Conservation (phyloP, 1,284 basidiomycete genomes). For the Vanrija pseudolonga region DNA sequence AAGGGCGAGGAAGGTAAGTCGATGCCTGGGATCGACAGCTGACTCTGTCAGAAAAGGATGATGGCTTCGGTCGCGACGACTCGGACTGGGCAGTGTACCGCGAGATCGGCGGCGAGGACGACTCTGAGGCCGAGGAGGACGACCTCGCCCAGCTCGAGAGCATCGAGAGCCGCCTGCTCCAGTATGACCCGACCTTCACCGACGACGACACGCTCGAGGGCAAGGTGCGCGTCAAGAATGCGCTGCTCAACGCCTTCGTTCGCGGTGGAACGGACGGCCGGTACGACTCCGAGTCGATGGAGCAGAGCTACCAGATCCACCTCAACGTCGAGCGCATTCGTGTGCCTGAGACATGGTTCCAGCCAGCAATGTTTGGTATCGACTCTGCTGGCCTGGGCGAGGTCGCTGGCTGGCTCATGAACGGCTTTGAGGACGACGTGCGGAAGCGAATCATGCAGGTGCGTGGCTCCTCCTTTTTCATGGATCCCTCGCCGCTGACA, state of each 20-base stretch:
- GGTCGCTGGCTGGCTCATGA: slow-evolving; percentile 78
- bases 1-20: slow-evolving; percentile 67
- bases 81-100: slow-evolving; percentile 98
- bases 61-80: slow-evolving; percentile 91
- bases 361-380: slow-evolving; percentile 87
- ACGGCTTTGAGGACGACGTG: slow-evolving; percentile 68
- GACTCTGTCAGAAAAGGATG: slow-evolving; percentile 58
- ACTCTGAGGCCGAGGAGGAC: slow-evolving; percentile 95
- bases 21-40: neutral
- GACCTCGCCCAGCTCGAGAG: slow-evolving; percentile 68
- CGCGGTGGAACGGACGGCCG: slow-evolving; percentile 56
- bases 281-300: slow-evolving; percentile 57
- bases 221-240: slow-evolving; percentile 69
- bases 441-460: slow-evolving; percentile 60
- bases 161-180: slow-evolving; percentile 77
- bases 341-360: slow-evolving; percentile 90
- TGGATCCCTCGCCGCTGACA: neutral
- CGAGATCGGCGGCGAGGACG: slow-evolving; percentile 82
- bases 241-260: slow-evolving; percentile 76
- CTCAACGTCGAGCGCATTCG: slow-evolving; percentile 91
- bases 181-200: slow-evolving; percentile 79
- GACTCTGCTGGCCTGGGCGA: slow-evolving; percentile 93
- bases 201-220: slow-evolving; percentile 76
- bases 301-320: slow-evolving; percentile 73
- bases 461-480: slow-evolving; percentile 15